phyloP scores from a whole-genome alignment of 164 flowering plant species.

The Kingdonia uniflora region DNA sequence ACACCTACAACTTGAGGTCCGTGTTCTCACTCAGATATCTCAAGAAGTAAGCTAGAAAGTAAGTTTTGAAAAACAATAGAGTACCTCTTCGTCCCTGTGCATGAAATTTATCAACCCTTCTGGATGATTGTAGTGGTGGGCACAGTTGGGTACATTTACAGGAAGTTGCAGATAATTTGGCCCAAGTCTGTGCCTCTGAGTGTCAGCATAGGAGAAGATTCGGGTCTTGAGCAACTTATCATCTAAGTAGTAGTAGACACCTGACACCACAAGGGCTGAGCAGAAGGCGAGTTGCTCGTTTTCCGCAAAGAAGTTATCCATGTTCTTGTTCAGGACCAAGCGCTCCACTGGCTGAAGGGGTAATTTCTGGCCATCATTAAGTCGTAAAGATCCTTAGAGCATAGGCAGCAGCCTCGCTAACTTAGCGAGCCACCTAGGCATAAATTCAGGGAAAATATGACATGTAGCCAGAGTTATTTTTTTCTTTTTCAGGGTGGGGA shows the following conservation, averaged over 20 bases:
- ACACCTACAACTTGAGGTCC: too few relatives aligned
- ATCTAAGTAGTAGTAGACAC: constrained; percentile 80
- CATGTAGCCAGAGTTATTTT: too few relatives aligned
- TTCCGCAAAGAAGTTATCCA: constrained; percentile 94
- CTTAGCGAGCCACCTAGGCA: too few relatives aligned
- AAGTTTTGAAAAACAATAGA: background rate
- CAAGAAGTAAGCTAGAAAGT: too few relatives aligned
- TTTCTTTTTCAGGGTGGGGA: too few relatives aligned
- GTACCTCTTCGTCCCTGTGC: constrained; percentile 99
- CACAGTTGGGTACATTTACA: constrained; percentile 84
- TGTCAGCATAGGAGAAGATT: constrained; percentile 81
- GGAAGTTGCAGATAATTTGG: constrained; percentile 94
- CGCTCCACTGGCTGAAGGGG: constrained; percentile 94
- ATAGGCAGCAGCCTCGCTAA: too few relatives aligned
- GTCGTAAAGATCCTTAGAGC: constrained; percentile 89
- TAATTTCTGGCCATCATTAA: constrained; percentile 88
- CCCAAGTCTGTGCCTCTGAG: constrained; percentile 98
- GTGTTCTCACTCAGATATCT: too few relatives aligned
- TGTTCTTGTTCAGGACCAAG: constrained; percentile 85
- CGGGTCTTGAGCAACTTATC: constrained; percentile 89
- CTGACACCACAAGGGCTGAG: constrained; percentile 87
- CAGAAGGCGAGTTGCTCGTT: constrained; percentile 94
- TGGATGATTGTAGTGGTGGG: constrained; percentile 93
- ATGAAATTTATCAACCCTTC: constrained; percentile 98
- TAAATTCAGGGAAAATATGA: too few relatives aligned